Conservation (phyloP, 495 filamentous ascomycete genomes). For the Neurospora sublineolata region DNA sequence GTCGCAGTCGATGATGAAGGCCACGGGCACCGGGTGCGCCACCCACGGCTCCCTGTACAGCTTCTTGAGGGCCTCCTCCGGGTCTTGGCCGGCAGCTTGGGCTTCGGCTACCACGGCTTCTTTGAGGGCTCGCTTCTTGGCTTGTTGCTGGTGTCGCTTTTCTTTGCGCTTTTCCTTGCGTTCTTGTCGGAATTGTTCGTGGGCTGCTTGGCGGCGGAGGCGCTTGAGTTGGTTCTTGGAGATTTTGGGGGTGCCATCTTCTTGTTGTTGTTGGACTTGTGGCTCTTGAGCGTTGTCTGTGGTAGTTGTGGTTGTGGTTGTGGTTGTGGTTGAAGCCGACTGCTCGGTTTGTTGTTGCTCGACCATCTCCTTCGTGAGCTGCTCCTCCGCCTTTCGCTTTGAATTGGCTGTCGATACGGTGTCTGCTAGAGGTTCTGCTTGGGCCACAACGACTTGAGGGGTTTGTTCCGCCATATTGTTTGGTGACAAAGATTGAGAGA, state of each 20-base stretch:
- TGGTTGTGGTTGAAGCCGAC: neutral
- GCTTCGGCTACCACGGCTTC: constrained; percentile 31
- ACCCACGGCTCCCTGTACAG: constrained; percentile 17
- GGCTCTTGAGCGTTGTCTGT: neutral
- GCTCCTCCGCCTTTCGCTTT: constrained; percentile 21
- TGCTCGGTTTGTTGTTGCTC: constrained; percentile 9
- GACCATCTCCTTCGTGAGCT: constrained; percentile 10
- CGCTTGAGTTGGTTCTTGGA: constrained; percentile 82
- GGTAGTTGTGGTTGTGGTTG: neutral
- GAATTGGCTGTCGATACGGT: constrained; percentile 3
- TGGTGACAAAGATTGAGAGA: neutral
- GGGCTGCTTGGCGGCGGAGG: constrained; percentile 49
- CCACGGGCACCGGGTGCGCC: constrained; percentile 50
- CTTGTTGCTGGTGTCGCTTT: constrained; percentile 53
- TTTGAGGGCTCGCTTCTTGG: constrained; percentile 37
- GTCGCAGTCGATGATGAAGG: constrained; percentile 79
- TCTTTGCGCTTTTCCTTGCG: constrained; percentile 64
- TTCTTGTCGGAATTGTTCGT: constrained; percentile 55
- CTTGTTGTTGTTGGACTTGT: neutral
- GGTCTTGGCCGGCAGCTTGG: constrained; percentile 29
- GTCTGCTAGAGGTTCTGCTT: neutral
- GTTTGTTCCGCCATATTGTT: constrained; percentile 4
- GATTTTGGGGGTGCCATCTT: constrained; percentile 22
- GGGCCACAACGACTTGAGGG: neutral
- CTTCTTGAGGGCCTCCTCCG: constrained; percentile 3